Evolutionary conservation across 306 rosid species (phyloP).

Genomic region (Prunus persica): Prunus_persica_NCBIv2 NC_034016.1:125001-125500

Average conservation of each 20-base stretch:
- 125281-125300: constrained; percentile 85
- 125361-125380: neutral
- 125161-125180: constrained; percentile 21
- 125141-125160: neutral
- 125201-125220: constrained; percentile 96
- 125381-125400: neutral
- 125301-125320: constrained; percentile 46
- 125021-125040: constrained; percentile 38
- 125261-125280: constrained; percentile 86
- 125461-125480: too few species aligned
- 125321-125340: neutral
- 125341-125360: neutral
- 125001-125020: constrained; percentile 26
- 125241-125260: constrained; percentile 73
- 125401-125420: neutral
- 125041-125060: constrained; percentile 74
- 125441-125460: too few species aligned
- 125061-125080: constrained; percentile 1
- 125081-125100: neutral
- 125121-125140: neutral
- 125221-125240: constrained; percentile 79
- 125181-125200: constrained; percentile 90
- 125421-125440: too few species aligned
- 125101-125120: neutral
- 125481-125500: neutral